These are phyloP conservation scores for Fusarium globosum DNA, from an alignment of 2,329 filamentous ascomycete genomes.

Conservation along the genomic window DNA sequence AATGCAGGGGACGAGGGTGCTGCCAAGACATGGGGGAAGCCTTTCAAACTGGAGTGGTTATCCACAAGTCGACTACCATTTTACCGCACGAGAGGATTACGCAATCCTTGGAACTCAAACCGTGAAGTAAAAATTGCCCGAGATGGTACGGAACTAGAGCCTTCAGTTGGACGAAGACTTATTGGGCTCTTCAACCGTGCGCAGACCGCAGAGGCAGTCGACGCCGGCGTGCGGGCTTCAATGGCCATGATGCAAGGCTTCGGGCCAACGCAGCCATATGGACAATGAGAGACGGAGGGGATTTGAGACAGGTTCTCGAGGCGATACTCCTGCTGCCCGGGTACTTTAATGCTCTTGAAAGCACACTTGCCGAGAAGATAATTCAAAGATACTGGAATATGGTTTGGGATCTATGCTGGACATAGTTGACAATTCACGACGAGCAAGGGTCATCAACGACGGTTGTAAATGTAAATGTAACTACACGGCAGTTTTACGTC, in stretches of 20 bases:
- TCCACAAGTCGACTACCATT: slow-evolving; percentile 87
- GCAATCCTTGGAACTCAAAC: slow-evolving; percentile 96
- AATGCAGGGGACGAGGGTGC: slow-evolving; percentile 56
- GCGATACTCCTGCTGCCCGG: slow-evolving; percentile 14
- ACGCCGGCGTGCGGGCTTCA: slow-evolving; percentile 47
- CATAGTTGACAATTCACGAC: slow-evolving; percentile 34
- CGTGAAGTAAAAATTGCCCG: slow-evolving; percentile 95
- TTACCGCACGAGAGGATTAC: slow-evolving; percentile 84
- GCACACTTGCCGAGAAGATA: slow-evolving; percentile 28
- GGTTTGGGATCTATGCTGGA: slow-evolving; percentile 38
- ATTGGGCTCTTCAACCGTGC: slow-evolving; percentile 79
- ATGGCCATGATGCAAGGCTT: slow-evolving; percentile 54
- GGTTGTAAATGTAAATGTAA: slow-evolving; percentile 32
- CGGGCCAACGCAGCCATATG: slow-evolving; percentile 52
- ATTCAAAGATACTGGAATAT: slow-evolving; percentile 40
- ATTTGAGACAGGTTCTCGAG: slow-evolving; percentile 23
- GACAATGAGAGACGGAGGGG: slow-evolving; percentile 33
- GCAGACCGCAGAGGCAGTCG: slow-evolving; percentile 53
- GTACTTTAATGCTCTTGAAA: slow-evolving; percentile 2
- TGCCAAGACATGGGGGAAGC: slow-evolving; percentile 84
- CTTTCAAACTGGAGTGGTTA: slow-evolving; percentile 91
- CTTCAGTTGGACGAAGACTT: slow-evolving; percentile 79
- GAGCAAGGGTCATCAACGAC: slow-evolving; percentile 12
- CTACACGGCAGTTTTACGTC: slow-evolving; percentile 33
- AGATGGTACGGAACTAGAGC: slow-evolving; percentile 93